These are phyloP conservation scores for Tieghemiomyces parasiticus DNA, from an alignment of 192 early-diverging fungal species.

Conservation along the genomic window DNA sequence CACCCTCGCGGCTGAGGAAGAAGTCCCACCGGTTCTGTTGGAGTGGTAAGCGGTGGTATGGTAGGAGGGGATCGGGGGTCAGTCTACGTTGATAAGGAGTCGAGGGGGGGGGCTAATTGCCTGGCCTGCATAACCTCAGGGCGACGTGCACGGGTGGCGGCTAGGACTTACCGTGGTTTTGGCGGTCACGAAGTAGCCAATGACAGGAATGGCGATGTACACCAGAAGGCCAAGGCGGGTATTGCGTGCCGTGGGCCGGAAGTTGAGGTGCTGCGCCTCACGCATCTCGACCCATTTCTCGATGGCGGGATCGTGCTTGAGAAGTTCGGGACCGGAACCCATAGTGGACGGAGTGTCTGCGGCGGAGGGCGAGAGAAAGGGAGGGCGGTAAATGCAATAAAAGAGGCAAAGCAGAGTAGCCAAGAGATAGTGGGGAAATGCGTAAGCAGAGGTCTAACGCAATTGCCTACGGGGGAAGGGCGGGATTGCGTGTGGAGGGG, in stretches of 20 bases:
- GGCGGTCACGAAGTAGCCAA: constrained; percentile 14
- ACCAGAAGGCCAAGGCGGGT: not conserved
- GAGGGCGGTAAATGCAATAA: not conserved
- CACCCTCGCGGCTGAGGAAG: no score
- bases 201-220: not conserved
- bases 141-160: no score
- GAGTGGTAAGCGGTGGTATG: no score
- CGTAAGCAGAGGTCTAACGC: not conserved
- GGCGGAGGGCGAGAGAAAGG: not conserved
- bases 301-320: constrained; percentile 2
- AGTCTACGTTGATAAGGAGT: no score
- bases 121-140: no score
- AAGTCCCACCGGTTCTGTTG: no score
- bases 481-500: not conserved
- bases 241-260: constrained; percentile 12
- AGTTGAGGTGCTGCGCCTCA: not conserved
- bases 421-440: not conserved
- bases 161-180: not conserved
- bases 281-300: constrained; percentile 4
- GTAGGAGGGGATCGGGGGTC: no score
- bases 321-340: not conserved
- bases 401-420: not conserved
- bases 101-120: no score
- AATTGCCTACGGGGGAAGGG: not conserved
- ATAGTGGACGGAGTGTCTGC: not conserved